These are phyloP conservation scores for Exsudoporus floridanus DNA, from an alignment of 1,284 basidiomycete species.

Conservation along the genomic window DNA sequence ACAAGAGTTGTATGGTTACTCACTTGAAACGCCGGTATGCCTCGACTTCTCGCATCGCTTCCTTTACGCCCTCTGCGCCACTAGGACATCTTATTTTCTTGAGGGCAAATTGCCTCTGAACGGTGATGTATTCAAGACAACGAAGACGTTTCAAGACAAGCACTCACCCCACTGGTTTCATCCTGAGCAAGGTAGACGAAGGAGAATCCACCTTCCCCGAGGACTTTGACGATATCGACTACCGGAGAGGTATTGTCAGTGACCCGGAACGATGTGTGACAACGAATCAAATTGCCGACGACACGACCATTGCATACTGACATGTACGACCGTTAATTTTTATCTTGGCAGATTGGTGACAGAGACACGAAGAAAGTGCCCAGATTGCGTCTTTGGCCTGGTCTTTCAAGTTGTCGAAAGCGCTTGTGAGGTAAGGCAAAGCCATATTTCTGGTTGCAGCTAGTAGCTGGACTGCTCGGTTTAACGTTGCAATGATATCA, in stretches of 20 bases:
- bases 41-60: slow-evolving; percentile 88
- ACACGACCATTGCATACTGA: slow-evolving; percentile 41
- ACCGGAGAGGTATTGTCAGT: slow-evolving; percentile 7
- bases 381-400: slow-evolving; percentile 77
- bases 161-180: slow-evolving; percentile 71
- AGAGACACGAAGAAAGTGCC: slow-evolving; percentile 77
- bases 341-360: slow-evolving; percentile 77
- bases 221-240: slow-evolving; percentile 86
- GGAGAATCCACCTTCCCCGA: slow-evolving; percentile 94
- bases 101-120: slow-evolving; percentile 82
- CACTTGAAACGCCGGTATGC: slow-evolving; percentile 89
- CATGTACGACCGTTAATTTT: slow-evolving; percentile 94
- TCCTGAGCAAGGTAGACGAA: slow-evolving; percentile 94
- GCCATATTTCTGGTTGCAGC: slow-evolving; percentile 23
- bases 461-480: too few relatives aligned
- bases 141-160: background rate
- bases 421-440: slow-evolving; percentile 34
- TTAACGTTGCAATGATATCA: background rate
- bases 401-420: slow-evolving; percentile 66
- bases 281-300: slow-evolving; percentile 1
- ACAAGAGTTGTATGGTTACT: slow-evolving; percentile 31
- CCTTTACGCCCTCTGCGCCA: slow-evolving; percentile 77
- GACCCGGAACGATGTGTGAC: background rate
- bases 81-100: slow-evolving; percentile 92
- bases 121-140: slow-evolving; percentile 1